Percentiles rank a stretch among this genome's conserved stretches.
Conservation (phyloP, 2,329 filamentous ascomycete genomes). For the Sphaerostilbella broomeana region DNA sequence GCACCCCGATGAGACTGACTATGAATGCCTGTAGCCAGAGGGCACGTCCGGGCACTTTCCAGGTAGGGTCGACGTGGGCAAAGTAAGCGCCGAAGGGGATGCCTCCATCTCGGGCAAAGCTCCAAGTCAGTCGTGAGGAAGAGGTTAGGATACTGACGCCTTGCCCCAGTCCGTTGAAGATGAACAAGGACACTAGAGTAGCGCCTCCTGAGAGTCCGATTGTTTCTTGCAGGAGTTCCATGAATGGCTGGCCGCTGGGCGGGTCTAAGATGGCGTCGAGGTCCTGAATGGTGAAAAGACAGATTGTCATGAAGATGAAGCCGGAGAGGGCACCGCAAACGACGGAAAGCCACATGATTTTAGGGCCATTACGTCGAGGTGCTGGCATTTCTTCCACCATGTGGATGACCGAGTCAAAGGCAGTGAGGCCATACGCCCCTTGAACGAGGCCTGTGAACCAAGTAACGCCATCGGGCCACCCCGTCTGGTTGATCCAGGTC, state of each 20-base stretch:
- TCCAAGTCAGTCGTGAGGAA: conserved; percentile 46
- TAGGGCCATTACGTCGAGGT: conserved; percentile 44
- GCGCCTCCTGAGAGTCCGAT: conserved; percentile 33
- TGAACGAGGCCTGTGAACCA: conserved; percentile 54
- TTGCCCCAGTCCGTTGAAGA: conserved; percentile 49
- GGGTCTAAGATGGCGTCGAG: conserved; percentile 35
- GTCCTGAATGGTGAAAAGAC: conserved; percentile 44
- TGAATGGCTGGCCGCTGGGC: conserved; percentile 39
- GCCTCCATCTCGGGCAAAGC: conserved; percentile 48
- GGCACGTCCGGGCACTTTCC: conserved; percentile 47
- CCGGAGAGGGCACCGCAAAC: conserved; percentile 42
- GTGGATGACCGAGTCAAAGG: conserved; percentile 53
- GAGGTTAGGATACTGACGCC: conserved; percentile 46
- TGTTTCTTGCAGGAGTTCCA: conserved; percentile 37
- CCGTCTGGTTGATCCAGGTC: conserved; percentile 37
- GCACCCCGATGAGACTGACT: conserved; percentile 40
- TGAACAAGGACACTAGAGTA: conserved; percentile 44
- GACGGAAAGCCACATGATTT: conserved; percentile 47
- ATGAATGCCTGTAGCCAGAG: conserved; percentile 45
- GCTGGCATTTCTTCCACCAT: conserved; percentile 51
- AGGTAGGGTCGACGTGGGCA: conserved; percentile 34
- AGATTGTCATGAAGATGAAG: conserved; percentile 46
- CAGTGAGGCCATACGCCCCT: conserved; percentile 48
- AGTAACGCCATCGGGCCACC: conserved; percentile 49
- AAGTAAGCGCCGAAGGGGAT: conserved; percentile 41